These are phyloP conservation scores for Colletotrichum gloeosporioides DNA, from an alignment of 2,329 filamentous ascomycete genomes.

Conservation along the genomic window DNA sequence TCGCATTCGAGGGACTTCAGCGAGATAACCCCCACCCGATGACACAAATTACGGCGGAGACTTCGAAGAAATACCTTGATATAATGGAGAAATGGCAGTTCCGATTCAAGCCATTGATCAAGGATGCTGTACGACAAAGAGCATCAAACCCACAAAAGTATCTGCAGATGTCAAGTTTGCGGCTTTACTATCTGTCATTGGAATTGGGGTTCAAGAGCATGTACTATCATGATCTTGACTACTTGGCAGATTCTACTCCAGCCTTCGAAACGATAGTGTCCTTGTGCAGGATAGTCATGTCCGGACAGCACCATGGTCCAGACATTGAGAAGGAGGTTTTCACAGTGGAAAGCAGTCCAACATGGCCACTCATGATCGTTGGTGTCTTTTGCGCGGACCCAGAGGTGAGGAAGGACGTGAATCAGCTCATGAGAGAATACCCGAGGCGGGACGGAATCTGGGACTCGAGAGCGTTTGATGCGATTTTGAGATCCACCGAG, in stretches of 20 bases:
- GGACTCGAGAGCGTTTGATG: constrained; percentile 44
- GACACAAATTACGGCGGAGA: background rate
- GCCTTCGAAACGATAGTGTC: background rate
- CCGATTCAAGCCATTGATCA: background rate
- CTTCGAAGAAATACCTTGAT: constrained; percentile 18
- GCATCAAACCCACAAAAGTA: background rate
- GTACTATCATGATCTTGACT: background rate
- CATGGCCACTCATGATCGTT: constrained; percentile 45
- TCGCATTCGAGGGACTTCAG: constrained; percentile 19
- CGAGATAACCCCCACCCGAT: background rate
- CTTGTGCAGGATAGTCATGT: background rate
- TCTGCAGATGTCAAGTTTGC: background rate
- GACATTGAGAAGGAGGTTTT: background rate
- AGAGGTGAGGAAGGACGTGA: constrained; percentile 41
- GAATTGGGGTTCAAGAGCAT: background rate
- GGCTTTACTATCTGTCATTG: constrained; percentile 1
- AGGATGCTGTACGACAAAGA: background rate
- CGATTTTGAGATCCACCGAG: background rate
- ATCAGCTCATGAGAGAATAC: constrained; percentile 43
- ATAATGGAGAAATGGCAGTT: background rate
- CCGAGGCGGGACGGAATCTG: constrained; percentile 49
- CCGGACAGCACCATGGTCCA: background rate
- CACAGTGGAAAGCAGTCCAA: constrained; percentile 2
- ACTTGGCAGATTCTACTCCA: background rate
- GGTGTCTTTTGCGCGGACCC: constrained; percentile 44